A percentile compares a stretch with the other conserved stretches of the same genome.
Evolutionary conservation across 768 basidiomycete species (phyloP).

Genomic region (Lactarius sanguifluus): DNA sequence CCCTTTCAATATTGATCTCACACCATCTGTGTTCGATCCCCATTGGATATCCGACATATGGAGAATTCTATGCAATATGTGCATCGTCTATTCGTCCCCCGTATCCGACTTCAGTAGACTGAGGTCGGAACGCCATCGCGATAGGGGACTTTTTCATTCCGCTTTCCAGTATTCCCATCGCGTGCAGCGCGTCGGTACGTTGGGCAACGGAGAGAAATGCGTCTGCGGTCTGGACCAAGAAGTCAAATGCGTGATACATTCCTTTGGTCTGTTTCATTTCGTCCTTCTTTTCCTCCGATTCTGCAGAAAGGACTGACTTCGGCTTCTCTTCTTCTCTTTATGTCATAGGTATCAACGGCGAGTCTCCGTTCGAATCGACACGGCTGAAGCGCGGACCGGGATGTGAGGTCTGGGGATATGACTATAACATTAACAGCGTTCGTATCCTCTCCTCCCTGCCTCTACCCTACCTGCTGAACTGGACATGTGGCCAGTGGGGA

Average conservation of each 20-base stretch:
- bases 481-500: conserved; percentile 36
- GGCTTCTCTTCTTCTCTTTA: no score
- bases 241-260: conserved; percentile 49
- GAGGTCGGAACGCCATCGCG: not conserved
- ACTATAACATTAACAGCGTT: no score
- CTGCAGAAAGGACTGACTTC: no score
- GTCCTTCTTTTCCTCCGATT: no score
- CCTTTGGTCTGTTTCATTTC: conserved; percentile 40
- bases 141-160: conserved; percentile 54
- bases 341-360: no score
- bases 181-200: conserved; percentile 45
- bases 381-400: no score
- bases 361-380: no score
- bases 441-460: not conserved
- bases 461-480: not conserved
- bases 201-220: conserved; percentile 59
- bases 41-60: conserved; percentile 6
- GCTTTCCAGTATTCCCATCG: conserved; percentile 52
- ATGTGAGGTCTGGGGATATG: no score
- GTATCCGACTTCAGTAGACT: not conserved
- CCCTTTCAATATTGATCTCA: not conserved
- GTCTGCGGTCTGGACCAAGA: conserved; percentile 51
- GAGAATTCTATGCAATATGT: conserved; percentile 15
- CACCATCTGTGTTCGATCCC: not conserved
- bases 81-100: not conserved